phyloP scores from a whole-genome alignment of 1,284 basidiomycete genomes.

The Amylostereum areolatum region DNA sequence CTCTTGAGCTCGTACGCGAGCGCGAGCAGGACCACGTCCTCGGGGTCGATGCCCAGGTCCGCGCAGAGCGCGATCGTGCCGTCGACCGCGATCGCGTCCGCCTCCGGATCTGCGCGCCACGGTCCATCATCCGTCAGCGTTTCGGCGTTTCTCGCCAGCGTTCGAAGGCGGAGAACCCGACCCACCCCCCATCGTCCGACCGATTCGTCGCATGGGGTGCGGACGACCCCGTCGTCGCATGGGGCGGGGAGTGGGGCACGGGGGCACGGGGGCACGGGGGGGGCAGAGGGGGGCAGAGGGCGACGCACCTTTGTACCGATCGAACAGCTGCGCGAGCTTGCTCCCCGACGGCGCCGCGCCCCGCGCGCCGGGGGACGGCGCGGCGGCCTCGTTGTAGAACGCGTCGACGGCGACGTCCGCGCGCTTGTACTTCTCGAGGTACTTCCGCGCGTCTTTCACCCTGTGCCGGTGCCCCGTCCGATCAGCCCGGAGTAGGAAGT shows the following conservation, averaged over 20 bases:
- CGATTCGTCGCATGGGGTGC: too few relatives aligned
- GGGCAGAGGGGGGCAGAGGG: slow-evolving; percentile 1
- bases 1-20: slow-evolving; percentile 76
- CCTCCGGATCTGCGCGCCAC: slow-evolving; percentile 41
- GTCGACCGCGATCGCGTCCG: slow-evolving; percentile 59
- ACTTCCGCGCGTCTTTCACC: slow-evolving; percentile 62
- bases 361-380: slow-evolving; percentile 20
- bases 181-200: background rate
- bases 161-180: background rate
- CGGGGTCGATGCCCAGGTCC: slow-evolving; percentile 63
- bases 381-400: slow-evolving; percentile 53
- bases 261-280: background rate
- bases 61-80: slow-evolving; percentile 72
- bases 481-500: slow-evolving; percentile 1
- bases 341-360: slow-evolving; percentile 38
- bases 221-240: background rate
- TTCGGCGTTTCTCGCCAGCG: background rate
- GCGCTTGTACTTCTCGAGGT: slow-evolving; percentile 65
- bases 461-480: slow-evolving; percentile 25
- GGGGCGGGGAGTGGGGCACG: background rate
- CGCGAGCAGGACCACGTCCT: slow-evolving; percentile 73
- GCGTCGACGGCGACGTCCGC: slow-evolving; percentile 75
- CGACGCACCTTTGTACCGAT: slow-evolving; percentile 70
- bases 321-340: slow-evolving; percentile 64
- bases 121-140: background rate